A percentile compares a stretch with the other conserved stretches of the same genome.
phyloP scores from a whole-genome alignment of 805 yeast species.

The Priceomyces haplophilus region DNA sequence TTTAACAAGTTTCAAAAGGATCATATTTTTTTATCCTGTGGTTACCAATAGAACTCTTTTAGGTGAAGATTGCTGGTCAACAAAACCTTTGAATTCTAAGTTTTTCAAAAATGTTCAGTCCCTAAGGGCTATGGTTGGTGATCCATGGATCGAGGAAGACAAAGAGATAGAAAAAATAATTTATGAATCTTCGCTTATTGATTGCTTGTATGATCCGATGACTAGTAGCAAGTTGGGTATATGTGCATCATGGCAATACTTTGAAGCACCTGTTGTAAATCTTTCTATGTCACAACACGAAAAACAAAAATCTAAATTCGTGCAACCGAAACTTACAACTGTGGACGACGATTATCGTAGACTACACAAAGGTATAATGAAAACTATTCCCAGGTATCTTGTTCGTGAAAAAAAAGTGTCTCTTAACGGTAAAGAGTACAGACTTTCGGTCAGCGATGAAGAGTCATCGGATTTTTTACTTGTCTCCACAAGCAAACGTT shows the following conservation, averaged over 20 bases:
- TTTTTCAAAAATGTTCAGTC: constrained; percentile 51
- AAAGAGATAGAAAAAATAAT: constrained; percentile 26
- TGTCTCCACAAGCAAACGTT: constrained; percentile 42
- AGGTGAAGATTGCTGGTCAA: constrained; percentile 55
- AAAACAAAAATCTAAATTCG: constrained; percentile 5
- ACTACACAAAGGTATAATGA: constrained; percentile 22
- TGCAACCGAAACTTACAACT: constrained; percentile 17
- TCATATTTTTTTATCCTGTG: constrained; percentile 21
- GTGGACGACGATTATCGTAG: constrained; percentile 36
- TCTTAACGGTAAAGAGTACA: constrained; percentile 12
- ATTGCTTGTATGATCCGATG: constrained; percentile 37
- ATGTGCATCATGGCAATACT: constrained; percentile 33
- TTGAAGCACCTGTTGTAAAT: constrained; percentile 23
- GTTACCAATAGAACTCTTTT: constrained; percentile 34
- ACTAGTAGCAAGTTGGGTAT: constrained; percentile 35
- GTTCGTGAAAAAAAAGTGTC: constrained; percentile 8
- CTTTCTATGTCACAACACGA: constrained; percentile 5
- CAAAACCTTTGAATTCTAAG: constrained; percentile 33
- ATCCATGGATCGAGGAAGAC: constrained; percentile 34
- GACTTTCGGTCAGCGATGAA: constrained; percentile 3
- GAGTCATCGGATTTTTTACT: constrained; percentile 16
- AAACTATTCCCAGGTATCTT: background rate
- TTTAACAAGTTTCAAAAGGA: constrained; percentile 16
- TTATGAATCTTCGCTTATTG: constrained; percentile 41
- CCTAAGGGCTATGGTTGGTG: constrained; percentile 48